These are phyloP conservation scores for Closterium sp. DNA, from an alignment of 139 green algal genomes.

Conservation along the genomic window DNA sequence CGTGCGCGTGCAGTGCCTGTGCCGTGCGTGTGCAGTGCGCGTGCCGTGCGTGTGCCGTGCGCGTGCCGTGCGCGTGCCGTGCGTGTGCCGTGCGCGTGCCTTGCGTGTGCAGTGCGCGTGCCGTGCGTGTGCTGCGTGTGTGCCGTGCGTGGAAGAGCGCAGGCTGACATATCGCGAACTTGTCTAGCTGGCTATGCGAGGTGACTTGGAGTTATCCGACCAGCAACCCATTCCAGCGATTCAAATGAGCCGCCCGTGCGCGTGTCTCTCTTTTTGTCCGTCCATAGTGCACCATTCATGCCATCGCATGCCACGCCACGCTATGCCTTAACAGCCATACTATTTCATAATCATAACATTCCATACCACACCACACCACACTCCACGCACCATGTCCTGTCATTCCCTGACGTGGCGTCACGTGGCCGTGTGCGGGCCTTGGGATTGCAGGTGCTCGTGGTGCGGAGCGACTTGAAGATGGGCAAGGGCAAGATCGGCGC, in stretches of 20 bases:
- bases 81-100: neutral
- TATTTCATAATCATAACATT: too few relatives aligned
- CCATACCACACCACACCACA: too few relatives aligned
- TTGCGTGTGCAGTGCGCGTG: neutral
- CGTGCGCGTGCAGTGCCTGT: neutral
- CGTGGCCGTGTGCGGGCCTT: neutral
- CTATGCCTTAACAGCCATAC: too few relatives aligned
- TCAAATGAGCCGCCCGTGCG: too few relatives aligned
- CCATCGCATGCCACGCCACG: too few relatives aligned
- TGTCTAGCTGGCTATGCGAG: too few relatives aligned
- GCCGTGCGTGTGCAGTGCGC: neutral
- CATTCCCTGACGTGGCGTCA: too few relatives aligned
- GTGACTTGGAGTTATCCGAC: too few relatives aligned
- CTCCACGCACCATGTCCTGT: too few relatives aligned
- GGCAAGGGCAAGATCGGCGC: constrained; percentile 51
- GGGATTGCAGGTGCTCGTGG: constrained; percentile 42
- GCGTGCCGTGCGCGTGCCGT: neutral
- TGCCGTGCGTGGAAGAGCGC: neutral
- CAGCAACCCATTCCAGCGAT: too few relatives aligned
- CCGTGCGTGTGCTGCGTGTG: neutral
- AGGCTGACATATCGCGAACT: neutral
- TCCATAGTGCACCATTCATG: neutral
- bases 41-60: neutral
- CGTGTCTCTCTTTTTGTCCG: neutral
- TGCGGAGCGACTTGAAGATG: constrained; percentile 53